Percentiles rank a stretch among this genome's conserved stretches.
Evolutionary conservation across 257 asterid species (phyloP).

Genomic region (Rehmannia glutinosa): DNA sequence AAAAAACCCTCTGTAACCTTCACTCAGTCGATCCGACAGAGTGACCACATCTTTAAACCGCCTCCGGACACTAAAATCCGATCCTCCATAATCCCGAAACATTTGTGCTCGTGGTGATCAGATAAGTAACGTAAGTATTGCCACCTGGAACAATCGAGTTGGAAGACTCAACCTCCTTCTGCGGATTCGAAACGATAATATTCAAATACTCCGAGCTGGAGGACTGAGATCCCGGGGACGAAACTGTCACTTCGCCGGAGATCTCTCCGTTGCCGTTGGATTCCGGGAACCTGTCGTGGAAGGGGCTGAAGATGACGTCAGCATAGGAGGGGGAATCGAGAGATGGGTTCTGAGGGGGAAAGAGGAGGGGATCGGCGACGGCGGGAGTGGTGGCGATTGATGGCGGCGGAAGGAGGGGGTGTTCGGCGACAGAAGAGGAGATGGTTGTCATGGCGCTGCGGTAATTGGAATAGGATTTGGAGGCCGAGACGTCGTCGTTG

Average conservation of each 20-base stretch:
- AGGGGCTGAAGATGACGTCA: constrained; percentile 38
- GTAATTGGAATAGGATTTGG: constrained; percentile 57
- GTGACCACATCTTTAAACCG: constrained; percentile 87
- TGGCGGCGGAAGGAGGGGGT: constrained; percentile 42
- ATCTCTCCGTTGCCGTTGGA: constrained; percentile 40
- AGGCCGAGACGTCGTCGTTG: constrained; percentile 40
- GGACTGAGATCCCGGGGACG: constrained; percentile 34
- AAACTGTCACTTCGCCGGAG: constrained; percentile 28
- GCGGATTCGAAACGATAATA: constrained; percentile 76
- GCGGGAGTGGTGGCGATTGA: constrained; percentile 38
- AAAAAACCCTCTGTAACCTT: constrained; percentile 73
- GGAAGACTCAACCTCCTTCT: constrained; percentile 69
- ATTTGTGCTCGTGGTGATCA: constrained; percentile 73
- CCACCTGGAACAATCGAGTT: constrained; percentile 85
- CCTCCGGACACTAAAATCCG: constrained; percentile 66
- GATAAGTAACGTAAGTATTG: constrained; percentile 63
- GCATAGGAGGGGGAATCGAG: constrained; percentile 47
- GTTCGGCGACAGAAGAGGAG: constrained; percentile 37
- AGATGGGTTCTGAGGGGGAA: constrained; percentile 29
- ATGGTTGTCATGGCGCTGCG: constrained; percentile 71
- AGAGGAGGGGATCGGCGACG: constrained; percentile 62
- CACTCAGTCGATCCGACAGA: constrained; percentile 76
- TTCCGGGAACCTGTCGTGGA: constrained; percentile 33
- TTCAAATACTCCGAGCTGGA: constrained; percentile 55
- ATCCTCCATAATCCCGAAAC: constrained; percentile 54